Evolutionary conservation across 768 basidiomycete genomes (phyloP).

Genomic region (Calocybe gangraenosa): DNA sequence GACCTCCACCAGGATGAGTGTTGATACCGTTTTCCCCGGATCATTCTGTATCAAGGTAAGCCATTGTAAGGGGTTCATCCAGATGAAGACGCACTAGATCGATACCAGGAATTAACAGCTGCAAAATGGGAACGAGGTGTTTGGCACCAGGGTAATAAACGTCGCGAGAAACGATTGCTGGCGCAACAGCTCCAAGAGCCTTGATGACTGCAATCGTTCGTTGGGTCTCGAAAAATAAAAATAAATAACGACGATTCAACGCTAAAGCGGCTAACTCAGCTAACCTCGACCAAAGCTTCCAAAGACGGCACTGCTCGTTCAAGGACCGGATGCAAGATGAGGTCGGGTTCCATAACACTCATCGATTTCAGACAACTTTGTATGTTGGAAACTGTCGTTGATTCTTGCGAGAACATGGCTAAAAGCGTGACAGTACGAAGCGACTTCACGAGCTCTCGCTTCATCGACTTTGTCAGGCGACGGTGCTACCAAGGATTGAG

Average conservation of each 20-base stretch:
- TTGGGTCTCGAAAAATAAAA: slow-evolving; percentile 56
- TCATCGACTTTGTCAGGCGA: slow-evolving; percentile 74
- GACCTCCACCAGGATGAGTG: too few species aligned
- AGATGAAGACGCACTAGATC: slow-evolving; percentile 56
- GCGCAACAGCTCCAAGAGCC: slow-evolving; percentile 75
- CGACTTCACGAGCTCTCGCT: slow-evolving; percentile 78
- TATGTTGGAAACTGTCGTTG: slow-evolving; percentile 67
- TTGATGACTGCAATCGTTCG: slow-evolving; percentile 84
- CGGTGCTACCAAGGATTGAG: slow-evolving; percentile 44
- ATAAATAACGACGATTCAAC: slow-evolving; percentile 5
- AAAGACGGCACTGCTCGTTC: slow-evolving; percentile 83
- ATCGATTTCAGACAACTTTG: slow-evolving; percentile 80
- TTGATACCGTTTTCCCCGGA: slow-evolving; percentile 69
- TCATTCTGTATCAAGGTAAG: slow-evolving; percentile 50
- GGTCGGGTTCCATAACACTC: slow-evolving; percentile 80
- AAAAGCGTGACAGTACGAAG: slow-evolving; percentile 78
- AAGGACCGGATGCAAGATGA: slow-evolving; percentile 76
- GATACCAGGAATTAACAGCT: slow-evolving; percentile 81
- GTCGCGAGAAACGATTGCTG: slow-evolving; percentile 73
- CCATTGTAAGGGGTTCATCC: slow-evolving; percentile 2
- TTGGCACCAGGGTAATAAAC: slow-evolving; percentile 82
- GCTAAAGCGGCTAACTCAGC: slow-evolving; percentile 12
- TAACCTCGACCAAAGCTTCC: slow-evolving; percentile 83
- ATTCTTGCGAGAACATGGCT: slow-evolving; percentile 89
- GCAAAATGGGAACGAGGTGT: slow-evolving; percentile 73